phyloP scores from a whole-genome alignment of 495 filamentous ascomycete genomes.

The Platismatia glauca region DNA sequence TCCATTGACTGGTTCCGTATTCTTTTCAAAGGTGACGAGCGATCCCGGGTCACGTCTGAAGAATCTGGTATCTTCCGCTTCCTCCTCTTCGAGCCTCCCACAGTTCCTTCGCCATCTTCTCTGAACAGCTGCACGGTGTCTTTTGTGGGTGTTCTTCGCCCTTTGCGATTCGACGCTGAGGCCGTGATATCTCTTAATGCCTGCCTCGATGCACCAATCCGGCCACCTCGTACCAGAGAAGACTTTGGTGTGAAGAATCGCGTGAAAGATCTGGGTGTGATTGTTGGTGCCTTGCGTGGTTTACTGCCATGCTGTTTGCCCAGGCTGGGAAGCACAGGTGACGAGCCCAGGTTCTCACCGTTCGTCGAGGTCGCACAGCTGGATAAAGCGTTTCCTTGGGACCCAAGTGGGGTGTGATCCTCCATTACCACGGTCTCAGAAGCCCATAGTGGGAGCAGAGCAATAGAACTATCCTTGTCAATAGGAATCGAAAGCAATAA shows the following conservation, averaged over 20 bases:
- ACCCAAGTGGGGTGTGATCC: constrained; percentile 12
- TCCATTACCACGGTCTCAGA: constrained; percentile 2
- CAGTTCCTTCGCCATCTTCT: constrained; percentile 17
- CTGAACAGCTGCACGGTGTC: constrained; percentile 33
- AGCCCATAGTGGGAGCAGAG: background rate
- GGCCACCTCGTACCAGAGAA: constrained; percentile 33
- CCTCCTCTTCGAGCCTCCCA: constrained; percentile 26
- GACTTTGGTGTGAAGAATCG: constrained; percentile 72
- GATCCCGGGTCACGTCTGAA: constrained; percentile 22
- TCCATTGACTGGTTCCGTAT: constrained; percentile 14
- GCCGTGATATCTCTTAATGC: constrained; percentile 63
- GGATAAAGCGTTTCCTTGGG: constrained; percentile 14
- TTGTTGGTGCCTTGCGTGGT: constrained; percentile 42
- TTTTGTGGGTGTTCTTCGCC: constrained; percentile 15
- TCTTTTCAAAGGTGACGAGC: constrained; percentile 23
- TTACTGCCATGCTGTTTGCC: constrained; percentile 26
- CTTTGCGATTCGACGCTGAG: constrained; percentile 49
- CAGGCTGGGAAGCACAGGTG: constrained; percentile 15
- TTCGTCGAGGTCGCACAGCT: background rate
- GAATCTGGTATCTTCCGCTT: constrained; percentile 36
- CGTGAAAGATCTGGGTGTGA: constrained; percentile 67
- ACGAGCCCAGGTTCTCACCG: constrained; percentile 14
- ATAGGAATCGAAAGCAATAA: background rate
- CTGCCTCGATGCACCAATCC: constrained; percentile 48
- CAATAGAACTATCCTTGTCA: background rate